These are phyloP conservation scores for Creolimax fragrantissima DNA, from an alignment of 78 protist species.

Conservation along the genomic window DNA sequence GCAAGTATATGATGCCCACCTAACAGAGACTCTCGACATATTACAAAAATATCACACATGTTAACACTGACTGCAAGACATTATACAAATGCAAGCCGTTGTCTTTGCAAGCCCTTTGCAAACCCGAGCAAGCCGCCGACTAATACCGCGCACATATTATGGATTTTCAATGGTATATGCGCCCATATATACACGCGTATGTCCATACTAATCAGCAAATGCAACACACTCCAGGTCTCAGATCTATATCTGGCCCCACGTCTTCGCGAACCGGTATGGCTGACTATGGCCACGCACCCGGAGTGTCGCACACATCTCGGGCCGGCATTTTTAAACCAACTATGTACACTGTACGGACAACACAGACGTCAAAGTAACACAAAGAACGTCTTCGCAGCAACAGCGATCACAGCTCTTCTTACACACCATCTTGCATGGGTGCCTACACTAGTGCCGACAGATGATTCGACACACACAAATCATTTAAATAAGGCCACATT, in stretches of 20 bases:
- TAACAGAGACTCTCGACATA: too few relatives aligned
- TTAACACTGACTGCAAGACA: too few relatives aligned
- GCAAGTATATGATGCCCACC: too few relatives aligned
- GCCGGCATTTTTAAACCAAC: background rate
- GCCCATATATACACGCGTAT: too few relatives aligned
- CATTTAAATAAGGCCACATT: background rate
- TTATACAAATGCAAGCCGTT: too few relatives aligned
- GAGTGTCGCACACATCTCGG: background rate
- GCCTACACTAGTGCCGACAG: background rate
- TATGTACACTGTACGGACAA: background rate
- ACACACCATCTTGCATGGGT: background rate
- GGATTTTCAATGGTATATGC: too few relatives aligned
- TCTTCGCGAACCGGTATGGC: background rate
- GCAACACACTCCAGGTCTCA: too few relatives aligned
- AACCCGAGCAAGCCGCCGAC: too few relatives aligned
- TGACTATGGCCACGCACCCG: background rate
- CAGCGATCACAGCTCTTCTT: background rate
- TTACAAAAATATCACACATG: too few relatives aligned
- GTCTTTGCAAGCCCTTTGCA: too few relatives aligned
- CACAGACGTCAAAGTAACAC: background rate
- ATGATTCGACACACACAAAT: background rate
- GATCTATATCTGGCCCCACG: background rate
- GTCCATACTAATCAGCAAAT: too few relatives aligned
- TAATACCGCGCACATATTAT: too few relatives aligned
- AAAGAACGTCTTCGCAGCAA: background rate